Conservation (phyloP, 768 basidiomycete species). For the Lenzites betulinus region DNA sequence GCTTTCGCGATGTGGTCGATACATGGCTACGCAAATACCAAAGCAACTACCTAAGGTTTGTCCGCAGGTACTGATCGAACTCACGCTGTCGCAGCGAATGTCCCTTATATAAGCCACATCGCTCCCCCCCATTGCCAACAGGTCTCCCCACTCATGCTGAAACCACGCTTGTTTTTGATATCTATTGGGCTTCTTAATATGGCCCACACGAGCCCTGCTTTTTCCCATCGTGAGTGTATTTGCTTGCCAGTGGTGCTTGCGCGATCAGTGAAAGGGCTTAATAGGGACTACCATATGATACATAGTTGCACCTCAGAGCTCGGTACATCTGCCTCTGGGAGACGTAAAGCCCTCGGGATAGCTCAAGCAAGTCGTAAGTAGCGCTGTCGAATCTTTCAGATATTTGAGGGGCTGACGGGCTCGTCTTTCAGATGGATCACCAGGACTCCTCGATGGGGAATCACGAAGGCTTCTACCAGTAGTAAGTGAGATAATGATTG, state of each 20-base stretch:
- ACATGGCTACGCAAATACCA: too few species aligned
- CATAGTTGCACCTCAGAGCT: not conserved
- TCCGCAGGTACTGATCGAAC: too few species aligned
- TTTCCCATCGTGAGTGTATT: not conserved
- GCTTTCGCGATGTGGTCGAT: too few species aligned
- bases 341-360: not conserved
- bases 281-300: not conserved
- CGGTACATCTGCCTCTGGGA: not conserved
- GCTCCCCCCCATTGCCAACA: too few species aligned
- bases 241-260: not conserved
- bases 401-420: not conserved
- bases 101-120: too few species aligned
- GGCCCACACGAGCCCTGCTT: not conserved
- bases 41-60: too few species aligned
- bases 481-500: not conserved
- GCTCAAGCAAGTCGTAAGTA: not conserved
- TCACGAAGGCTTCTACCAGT: not conserved
- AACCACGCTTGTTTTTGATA: too few species aligned
- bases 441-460: not conserved
- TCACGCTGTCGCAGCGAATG: too few species aligned
- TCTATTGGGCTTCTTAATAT: too few species aligned
- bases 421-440: not conserved
- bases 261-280: not conserved
- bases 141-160: too few species aligned
- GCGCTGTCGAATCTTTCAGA: not conserved